These are phyloP conservation scores for Fusarium haematococcum DNA, from an alignment of 2,329 filamentous ascomycete genomes.

Conservation along the genomic window DNA sequence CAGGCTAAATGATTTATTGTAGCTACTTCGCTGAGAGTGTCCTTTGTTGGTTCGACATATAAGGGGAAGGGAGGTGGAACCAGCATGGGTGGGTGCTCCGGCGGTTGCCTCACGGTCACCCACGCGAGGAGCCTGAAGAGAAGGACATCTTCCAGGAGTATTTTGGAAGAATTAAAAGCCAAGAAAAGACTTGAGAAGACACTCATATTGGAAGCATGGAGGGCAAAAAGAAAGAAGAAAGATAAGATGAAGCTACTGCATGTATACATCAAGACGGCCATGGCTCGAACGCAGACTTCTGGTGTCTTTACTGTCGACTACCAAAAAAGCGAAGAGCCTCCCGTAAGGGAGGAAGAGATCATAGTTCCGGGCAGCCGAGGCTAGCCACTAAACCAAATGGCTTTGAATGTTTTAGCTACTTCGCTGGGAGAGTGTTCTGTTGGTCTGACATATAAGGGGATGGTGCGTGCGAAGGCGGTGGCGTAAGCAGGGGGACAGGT, in stretches of 20 bases:
- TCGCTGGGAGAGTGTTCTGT: neutral
- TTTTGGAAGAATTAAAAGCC: neutral
- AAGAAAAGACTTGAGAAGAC: neutral
- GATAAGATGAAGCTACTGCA: neutral
- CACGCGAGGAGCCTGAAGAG: neutral
- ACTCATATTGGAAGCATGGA: neutral
- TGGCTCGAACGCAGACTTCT: neutral
- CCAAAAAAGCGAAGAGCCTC: constrained; percentile 27
- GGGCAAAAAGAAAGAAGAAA: neutral
- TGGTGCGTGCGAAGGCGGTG: neutral
- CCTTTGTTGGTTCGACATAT: constrained; percentile 1
- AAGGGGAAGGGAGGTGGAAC: neutral
- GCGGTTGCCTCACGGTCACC: neutral
- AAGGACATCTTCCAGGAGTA: neutral
- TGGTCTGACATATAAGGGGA: neutral
- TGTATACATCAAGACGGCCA: neutral
- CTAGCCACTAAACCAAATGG: neutral
- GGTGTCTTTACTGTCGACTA: neutral
- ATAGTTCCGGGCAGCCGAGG: neutral
- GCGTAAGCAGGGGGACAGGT: neutral
- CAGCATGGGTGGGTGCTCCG: neutral
- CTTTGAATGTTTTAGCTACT: constrained; percentile 4
- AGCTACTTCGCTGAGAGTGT: constrained; percentile 15
- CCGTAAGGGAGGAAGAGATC: neutral
- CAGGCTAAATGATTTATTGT: neutral